Evolutionary conservation across 2,329 filamentous ascomycete genomes (phyloP), one percentile per base, ranked within the genome.

Genomic region (Mycocentrospora acerina): DNA sequence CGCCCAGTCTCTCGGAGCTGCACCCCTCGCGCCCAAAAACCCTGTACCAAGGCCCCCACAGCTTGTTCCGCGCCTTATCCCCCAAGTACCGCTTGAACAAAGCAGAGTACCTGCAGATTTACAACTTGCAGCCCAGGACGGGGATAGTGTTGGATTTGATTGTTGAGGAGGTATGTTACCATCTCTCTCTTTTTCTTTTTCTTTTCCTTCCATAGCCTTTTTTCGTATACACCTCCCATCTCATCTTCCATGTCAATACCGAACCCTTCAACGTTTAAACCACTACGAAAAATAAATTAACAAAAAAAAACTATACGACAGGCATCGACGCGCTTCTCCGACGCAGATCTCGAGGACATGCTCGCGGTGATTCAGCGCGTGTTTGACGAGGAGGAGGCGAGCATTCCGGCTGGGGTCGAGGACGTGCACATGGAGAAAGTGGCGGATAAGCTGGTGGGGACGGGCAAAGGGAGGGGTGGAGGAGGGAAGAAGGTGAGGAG

Each of bases 101-200:
- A 36, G 60, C 61, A 0, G 66, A 69, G 52, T 66, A 64, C 42
- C 44, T 69, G n/a, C 62, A 66, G 44, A 46, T 69, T 7, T 63
- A 65, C 35, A 67, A 69, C 32, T 30, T 67, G 37, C 44, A 60
- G 1, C 64, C 66, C 0, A 52, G 35, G 5, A 60, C 54, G 6
- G 48, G 57, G 22, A 53, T 64, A 13, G 59, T 57, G 51, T 40
- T 69, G 1, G 60, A 66, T 16, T 19, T 66, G 15, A 50, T 69
- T 7, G 51, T 68, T 19, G 64, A 69, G 34, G 66, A 69, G 47
- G 62, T 64, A 46, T 5, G 53, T 44, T 29, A 7, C 16, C 16
- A 24, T 27, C 32, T 32, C 18, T 14, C 12, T 4, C 25, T 14
- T 22, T 9, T 32, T 32, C n/a, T 42, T 24, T 7, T 17, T n/a